Conservation (phyloP, 345 rosid species). For the Pistacia atlantica region DNA sequence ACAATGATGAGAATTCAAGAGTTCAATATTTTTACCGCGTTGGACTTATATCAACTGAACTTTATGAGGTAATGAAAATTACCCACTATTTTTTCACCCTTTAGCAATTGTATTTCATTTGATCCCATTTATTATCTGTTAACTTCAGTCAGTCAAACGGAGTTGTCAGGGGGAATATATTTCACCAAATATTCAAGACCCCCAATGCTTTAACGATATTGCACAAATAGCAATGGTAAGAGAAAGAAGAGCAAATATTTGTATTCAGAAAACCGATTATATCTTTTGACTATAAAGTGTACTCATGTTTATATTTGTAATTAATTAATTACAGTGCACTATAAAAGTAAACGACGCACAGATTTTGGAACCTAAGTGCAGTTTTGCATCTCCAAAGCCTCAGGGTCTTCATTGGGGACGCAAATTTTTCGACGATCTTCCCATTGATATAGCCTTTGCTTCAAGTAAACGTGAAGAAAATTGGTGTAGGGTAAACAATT, state of each 20-base stretch:
- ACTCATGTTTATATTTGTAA: neutral
- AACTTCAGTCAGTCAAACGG: constrained; percentile 7
- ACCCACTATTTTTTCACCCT: neutral
- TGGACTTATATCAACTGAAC: constrained; percentile 28
- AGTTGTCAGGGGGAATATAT: constrained; percentile 21
- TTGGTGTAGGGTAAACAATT: constrained; percentile 31
- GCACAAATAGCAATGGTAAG: constrained; percentile 17
- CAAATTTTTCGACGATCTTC: constrained; percentile 13
- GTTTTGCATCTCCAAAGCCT: constrained; percentile 31
- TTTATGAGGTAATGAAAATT: constrained; percentile 18
- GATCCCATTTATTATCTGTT: too few relatives aligned
- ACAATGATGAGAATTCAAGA: constrained; percentile 28
- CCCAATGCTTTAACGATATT: constrained; percentile 15
- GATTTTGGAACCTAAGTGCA: constrained; percentile 32
- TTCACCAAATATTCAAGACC: constrained; percentile 9
- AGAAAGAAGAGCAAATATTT: neutral
- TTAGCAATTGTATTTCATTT: neutral
- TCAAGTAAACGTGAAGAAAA: neutral
- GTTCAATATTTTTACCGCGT: constrained; percentile 22
- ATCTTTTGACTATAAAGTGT: too few relatives aligned
- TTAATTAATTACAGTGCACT: constrained; percentile 22
- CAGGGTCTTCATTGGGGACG: constrained; percentile 16
- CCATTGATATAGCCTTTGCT: constrained; percentile 12
- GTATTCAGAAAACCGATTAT: neutral
- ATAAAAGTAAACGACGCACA: constrained; percentile 20